A percentile compares a stretch with the other conserved stretches of the same genome.
phyloP scores from a whole-genome alignment of 495 filamentous ascomycete species.

The Margaritispora aquatica region DNA sequence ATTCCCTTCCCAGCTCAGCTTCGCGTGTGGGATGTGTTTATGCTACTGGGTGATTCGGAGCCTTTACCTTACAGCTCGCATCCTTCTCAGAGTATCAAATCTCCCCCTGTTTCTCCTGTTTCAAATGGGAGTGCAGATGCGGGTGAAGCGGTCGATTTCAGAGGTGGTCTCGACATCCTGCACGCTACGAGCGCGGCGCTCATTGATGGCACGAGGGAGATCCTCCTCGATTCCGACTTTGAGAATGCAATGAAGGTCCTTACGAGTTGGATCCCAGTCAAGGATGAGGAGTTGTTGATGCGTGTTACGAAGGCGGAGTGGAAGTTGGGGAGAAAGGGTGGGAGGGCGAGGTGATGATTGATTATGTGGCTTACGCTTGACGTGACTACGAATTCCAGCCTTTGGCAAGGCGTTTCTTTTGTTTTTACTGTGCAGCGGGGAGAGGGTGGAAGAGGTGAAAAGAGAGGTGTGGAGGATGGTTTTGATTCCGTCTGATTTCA shows the following conservation, averaged over 20 bases:
- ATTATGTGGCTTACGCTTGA: neutral
- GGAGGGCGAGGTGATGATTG: neutral
- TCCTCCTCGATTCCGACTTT: conserved; percentile 90
- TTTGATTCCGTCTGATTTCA: neutral
- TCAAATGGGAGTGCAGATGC: neutral
- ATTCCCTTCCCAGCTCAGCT: conserved; percentile 95
- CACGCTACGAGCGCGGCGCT: conserved; percentile 88
- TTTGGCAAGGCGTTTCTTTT: neutral
- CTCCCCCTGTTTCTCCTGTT: neutral
- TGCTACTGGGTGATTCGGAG: conserved; percentile 80
- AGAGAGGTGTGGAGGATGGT: too few species aligned
- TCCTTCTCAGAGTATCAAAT: conserved; percentile 17
- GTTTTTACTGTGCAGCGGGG: too few species aligned
- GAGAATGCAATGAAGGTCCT: conserved; percentile 98
- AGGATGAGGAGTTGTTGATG: conserved; percentile 93
- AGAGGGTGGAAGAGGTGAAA: too few species aligned
- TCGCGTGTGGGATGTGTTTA: conserved; percentile 98
- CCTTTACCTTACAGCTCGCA: neutral
- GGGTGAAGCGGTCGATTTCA: conserved; percentile 30
- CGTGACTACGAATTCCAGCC: neutral
- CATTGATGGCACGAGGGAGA: conserved; percentile 86
- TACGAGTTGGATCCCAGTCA: conserved; percentile 92
- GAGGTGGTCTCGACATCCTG: conserved; percentile 74
- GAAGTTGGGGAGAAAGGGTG: conserved; percentile 52
- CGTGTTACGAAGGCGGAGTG: conserved; percentile 88